These are phyloP conservation scores for Pisolithus orientalis DNA, from an alignment of 768 basidiomycete species.

Conservation along the genomic window DNA sequence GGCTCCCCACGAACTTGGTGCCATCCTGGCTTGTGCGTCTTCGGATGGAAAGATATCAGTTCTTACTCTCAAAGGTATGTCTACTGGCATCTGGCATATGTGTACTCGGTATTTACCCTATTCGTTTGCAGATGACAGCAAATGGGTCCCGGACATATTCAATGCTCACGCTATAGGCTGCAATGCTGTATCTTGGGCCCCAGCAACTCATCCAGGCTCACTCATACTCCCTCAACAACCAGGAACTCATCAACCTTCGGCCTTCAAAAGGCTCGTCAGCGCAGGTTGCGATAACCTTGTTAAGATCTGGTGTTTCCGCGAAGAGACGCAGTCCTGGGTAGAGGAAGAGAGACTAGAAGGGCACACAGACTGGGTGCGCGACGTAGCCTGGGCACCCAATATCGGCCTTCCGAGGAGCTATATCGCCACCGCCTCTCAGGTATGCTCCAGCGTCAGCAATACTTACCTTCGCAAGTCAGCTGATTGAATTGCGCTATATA, in stretches of 20 bases:
- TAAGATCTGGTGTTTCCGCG: constrained; percentile 88
- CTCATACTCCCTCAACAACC: constrained; percentile 67
- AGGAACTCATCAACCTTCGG: constrained; percentile 34
- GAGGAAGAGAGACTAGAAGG: constrained; percentile 89
- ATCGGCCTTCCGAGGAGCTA: constrained; percentile 92
- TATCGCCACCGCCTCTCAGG: constrained; percentile 93
- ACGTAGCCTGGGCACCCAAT: constrained; percentile 98
- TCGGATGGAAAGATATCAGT: constrained; percentile 97
- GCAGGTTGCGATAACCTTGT: constrained; percentile 96
- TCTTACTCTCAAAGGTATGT: constrained; percentile 89
- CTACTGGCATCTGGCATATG: neutral
- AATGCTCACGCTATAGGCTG: constrained; percentile 94
- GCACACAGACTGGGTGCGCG: constrained; percentile 96
- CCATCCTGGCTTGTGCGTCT: constrained; percentile 93
- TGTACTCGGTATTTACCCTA: neutral
- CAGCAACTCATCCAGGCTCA: constrained; percentile 80
- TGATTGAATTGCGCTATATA: neutral
- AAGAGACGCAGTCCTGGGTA: constrained; percentile 82
- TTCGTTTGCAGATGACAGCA: constrained; percentile 73
- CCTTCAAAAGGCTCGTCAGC: constrained; percentile 88
- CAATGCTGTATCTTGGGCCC: constrained; percentile 97
- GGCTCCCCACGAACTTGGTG: constrained; percentile 98
- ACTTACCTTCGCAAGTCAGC: neutral
- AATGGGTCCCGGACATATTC: constrained; percentile 93
- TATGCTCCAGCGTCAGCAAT: constrained; percentile 18